Conservation (phyloP, 495 filamentous ascomycete species). For the Recurvomyces mirabilis region DNA sequence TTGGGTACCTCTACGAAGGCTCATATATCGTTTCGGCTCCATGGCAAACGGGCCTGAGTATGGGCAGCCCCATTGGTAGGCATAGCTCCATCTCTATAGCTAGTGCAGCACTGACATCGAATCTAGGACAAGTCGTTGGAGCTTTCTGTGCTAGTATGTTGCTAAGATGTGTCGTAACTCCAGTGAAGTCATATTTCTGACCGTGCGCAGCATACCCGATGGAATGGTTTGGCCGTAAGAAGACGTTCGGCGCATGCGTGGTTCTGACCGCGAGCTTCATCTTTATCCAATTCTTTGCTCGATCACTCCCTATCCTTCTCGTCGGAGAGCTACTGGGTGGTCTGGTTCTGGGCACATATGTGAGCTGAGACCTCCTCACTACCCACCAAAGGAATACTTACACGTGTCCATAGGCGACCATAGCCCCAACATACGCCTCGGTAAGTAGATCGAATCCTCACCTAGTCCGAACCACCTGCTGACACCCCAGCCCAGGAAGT, state of each 20-base stretch:
- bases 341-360: slow-evolving; percentile 27
- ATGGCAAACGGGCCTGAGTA: slow-evolving; percentile 29
- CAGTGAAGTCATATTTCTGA: slow-evolving; percentile 4
- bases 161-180: neutral
- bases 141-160: slow-evolving; percentile 1
- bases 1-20: slow-evolving; percentile 28
- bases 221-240: slow-evolving; percentile 30
- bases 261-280: slow-evolving; percentile 33
- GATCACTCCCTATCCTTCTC: slow-evolving; percentile 28
- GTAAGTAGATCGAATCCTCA: too few species aligned
- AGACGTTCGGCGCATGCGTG: slow-evolving; percentile 28
- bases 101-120: too few species aligned
- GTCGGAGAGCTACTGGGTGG: slow-evolving; percentile 30
- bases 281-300: slow-evolving; percentile 44
- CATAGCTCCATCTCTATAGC: too few species aligned
- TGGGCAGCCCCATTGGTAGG: slow-evolving; percentile 31
- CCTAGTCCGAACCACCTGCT: too few species aligned
- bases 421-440: slow-evolving; percentile 32
- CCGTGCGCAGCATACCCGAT: slow-evolving; percentile 29
- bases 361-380: too few species aligned
- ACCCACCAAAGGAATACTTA: too few species aligned
- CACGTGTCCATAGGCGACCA: too few species aligned
- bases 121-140: slow-evolving; percentile 29
- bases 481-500: slow-evolving; percentile 40
- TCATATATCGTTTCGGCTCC: slow-evolving; percentile 24